Conservation (phyloP, 805 yeast species). For the Candida namnaoensis region DNA sequence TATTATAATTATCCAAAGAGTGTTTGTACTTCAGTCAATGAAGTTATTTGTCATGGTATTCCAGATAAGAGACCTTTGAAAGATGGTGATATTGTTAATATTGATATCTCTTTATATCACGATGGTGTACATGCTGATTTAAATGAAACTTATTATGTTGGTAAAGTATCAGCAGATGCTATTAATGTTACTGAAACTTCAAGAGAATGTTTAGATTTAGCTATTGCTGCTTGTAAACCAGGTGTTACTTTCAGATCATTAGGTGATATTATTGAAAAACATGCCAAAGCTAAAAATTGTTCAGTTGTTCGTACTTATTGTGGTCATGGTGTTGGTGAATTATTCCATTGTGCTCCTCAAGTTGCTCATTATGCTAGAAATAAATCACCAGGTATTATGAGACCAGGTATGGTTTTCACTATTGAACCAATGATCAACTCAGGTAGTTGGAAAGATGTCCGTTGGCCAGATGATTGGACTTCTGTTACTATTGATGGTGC, state of each 20-base stretch:
- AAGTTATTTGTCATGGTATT: constrained; percentile 93
- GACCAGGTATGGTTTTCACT: constrained; percentile 94
- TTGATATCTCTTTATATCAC: constrained; percentile 80
- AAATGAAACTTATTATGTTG: constrained; percentile 95
- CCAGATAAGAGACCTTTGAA: constrained; percentile 83
- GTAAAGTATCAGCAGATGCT: constrained; percentile 75
- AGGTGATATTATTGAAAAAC: constrained; percentile 83
- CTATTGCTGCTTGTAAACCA: constrained; percentile 82
- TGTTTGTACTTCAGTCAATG: constrained; percentile 89
- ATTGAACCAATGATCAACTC: constrained; percentile 94
- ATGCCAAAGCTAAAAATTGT: constrained; percentile 68
- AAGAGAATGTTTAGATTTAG: constrained; percentile 77
- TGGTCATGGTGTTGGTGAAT: constrained; percentile 86
- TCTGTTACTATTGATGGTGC: constrained; percentile 86
- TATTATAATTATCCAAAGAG: constrained; percentile 91
- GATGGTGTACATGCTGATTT: constrained; percentile 91
- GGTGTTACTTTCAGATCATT: constrained; percentile 81
- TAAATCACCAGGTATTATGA: constrained; percentile 88
- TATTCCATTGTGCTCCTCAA: constrained; percentile 89
- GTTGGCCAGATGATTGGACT: constrained; percentile 99
- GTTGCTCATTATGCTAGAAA: constrained; percentile 92
- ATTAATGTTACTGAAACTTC: constrained; percentile 89
- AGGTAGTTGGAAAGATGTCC: constrained; percentile 71
- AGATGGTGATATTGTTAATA: constrained; percentile 91
- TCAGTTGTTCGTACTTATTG: constrained; percentile 86